Percentiles rank a stretch among this genome's conserved stretches.
phyloP scores from a whole-genome alignment of 108 stramenopile species.

The Conticribra guillardii region DNA sequence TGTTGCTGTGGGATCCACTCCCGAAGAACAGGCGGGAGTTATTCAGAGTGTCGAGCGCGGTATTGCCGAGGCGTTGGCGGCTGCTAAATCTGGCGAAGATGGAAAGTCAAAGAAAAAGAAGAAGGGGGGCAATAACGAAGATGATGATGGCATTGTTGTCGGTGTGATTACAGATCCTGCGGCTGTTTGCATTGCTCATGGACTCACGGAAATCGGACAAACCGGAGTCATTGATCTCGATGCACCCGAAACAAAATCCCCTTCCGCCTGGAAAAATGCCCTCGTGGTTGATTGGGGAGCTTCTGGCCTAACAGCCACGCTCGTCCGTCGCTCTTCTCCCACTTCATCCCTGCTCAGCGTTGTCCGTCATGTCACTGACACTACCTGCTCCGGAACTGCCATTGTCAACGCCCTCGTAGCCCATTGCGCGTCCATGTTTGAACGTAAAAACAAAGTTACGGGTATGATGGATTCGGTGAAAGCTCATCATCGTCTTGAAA shows the following conservation, averaged over 20 bases:
- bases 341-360: slow-evolving; percentile 40
- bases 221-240: slow-evolving; percentile 32
- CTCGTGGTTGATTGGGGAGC: slow-evolving; percentile 78
- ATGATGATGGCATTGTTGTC: slow-evolving; percentile 35
- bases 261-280: slow-evolving; percentile 41
- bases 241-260: slow-evolving; percentile 17
- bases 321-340: slow-evolving; percentile 33
- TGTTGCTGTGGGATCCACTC: slow-evolving; percentile 42
- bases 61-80: slow-evolving; percentile 33
- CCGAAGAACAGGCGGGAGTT: slow-evolving; percentile 43
- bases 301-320: slow-evolving; percentile 65
- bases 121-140: slow-evolving; percentile 21
- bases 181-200: slow-evolving; percentile 60
- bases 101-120: slow-evolving; percentile 45
- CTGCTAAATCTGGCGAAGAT: slow-evolving; percentile 22
- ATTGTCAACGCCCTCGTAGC: slow-evolving; percentile 47
- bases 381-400: slow-evolving; percentile 40
- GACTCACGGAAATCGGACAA: slow-evolving; percentile 46
- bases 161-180: slow-evolving; percentile 56
- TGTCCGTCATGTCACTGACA: slow-evolving; percentile 34
- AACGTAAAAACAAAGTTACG: slow-evolving; percentile 63
- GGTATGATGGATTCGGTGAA: slow-evolving; percentile 72
- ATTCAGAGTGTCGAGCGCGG: slow-evolving; percentile 46
- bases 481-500: slow-evolving; percentile 62
- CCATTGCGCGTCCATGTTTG: slow-evolving; percentile 76